Evolutionary conservation across 305 asterid genomes (phyloP).

Genomic region (Fraxinus nigra): DNA sequence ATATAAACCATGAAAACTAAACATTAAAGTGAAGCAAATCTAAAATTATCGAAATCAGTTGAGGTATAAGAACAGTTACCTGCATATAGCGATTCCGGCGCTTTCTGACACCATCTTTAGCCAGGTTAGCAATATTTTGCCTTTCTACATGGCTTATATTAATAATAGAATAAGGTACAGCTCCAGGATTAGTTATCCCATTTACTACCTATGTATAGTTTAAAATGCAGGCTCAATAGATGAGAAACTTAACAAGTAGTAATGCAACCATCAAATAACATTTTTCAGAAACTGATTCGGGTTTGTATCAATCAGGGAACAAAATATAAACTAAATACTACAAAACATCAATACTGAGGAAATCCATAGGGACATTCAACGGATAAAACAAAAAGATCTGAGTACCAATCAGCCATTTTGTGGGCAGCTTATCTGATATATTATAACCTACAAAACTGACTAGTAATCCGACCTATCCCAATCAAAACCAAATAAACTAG

Average conservation of each 20-base stretch:
- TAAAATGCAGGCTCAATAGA: background rate
- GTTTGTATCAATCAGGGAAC: background rate
- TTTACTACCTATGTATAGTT: slow-evolving; percentile 42
- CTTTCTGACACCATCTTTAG: slow-evolving; percentile 81
- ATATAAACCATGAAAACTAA: background rate
- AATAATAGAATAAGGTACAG: slow-evolving; percentile 31
- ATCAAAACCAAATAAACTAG: background rate
- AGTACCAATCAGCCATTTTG: background rate
- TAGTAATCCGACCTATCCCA: background rate
- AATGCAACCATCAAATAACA: background rate
- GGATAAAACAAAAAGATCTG: background rate
- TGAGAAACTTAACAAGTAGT: background rate
- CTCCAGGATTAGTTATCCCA: slow-evolving; percentile 26
- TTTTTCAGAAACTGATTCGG: background rate
- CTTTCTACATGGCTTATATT: slow-evolving; percentile 55
- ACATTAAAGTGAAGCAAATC: background rate
- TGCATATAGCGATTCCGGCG: slow-evolving; percentile 79
- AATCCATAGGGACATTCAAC: background rate
- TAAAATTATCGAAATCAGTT: background rate
- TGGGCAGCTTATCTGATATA: background rate
- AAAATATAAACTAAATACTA: background rate
- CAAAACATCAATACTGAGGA: background rate
- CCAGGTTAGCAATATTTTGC: slow-evolving; percentile 56
- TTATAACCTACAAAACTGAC: background rate
- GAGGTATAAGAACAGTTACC: slow-evolving; percentile 35